Percentiles rank a stretch among this genome's conserved stretches.
These are phyloP conservation scores for Penicillium subrubescens DNA, from an alignment of 495 filamentous ascomycete genomes.

Conservation along the genomic window DNA sequence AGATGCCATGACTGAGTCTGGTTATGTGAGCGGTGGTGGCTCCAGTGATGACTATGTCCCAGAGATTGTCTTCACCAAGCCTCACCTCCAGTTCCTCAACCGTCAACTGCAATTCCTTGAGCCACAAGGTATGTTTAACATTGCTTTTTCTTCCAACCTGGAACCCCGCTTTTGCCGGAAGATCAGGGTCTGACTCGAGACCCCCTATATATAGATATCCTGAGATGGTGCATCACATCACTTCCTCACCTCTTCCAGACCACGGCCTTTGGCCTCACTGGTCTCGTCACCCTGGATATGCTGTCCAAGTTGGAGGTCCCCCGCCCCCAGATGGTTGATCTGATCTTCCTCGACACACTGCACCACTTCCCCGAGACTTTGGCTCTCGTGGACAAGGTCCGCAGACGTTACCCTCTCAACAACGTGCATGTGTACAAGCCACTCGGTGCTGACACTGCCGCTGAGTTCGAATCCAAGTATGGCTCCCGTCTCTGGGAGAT, in stretches of 20 bases:
- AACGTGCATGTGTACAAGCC: slow-evolving; percentile 90
- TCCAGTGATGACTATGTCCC: slow-evolving; percentile 68
- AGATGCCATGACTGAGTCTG: slow-evolving; percentile 67
- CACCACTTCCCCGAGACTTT: slow-evolving; percentile 94
- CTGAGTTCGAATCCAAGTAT: slow-evolving; percentile 78
- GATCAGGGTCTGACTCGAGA: slow-evolving; percentile 25
- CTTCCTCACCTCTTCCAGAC: slow-evolving; percentile 93
- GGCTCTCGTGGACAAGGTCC: slow-evolving; percentile 76
- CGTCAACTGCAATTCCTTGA: slow-evolving; percentile 80
- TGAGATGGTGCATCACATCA: slow-evolving; percentile 88
- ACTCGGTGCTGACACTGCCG: slow-evolving; percentile 63
- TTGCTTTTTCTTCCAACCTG: not conserved
- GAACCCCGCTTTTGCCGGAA: slow-evolving; percentile 13
- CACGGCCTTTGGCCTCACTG: slow-evolving; percentile 95
- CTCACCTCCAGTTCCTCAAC: slow-evolving; percentile 89
- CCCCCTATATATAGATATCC: slow-evolving; percentile 62
- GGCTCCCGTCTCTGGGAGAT: slow-evolving; percentile 84
- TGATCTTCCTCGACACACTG: slow-evolving; percentile 96
- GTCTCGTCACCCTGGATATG: slow-evolving; percentile 93
- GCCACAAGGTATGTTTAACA: slow-evolving; percentile 59
- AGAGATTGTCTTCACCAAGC: slow-evolving; percentile 82
- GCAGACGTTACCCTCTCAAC: slow-evolving; percentile 72
- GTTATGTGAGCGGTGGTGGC: slow-evolving; percentile 75
- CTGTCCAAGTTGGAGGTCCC: slow-evolving; percentile 80
- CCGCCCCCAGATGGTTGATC: slow-evolving; percentile 69